Base-by-base conservation (phyloP, 78 protist species). In the Isochrysis galbana region DNA sequence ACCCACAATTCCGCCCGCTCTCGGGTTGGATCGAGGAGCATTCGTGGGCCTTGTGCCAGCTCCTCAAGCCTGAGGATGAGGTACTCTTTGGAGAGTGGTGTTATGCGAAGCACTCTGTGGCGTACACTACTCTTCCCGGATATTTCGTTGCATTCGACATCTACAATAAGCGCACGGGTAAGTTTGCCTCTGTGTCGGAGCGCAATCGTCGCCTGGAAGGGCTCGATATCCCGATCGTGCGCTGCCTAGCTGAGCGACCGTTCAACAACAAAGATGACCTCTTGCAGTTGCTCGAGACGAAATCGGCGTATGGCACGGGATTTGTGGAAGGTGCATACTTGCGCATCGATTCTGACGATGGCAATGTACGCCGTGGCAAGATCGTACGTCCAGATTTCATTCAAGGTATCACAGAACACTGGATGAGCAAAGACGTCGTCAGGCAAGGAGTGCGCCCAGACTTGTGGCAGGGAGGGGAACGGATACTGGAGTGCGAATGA, bases 1-100 rank as follows among this genome's bases (percentile, higher is more conserved):
- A 44, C 10, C 1, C 89, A 2, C 95, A 94, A 84, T 94, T 34
- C 77, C 25, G 61, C 10, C 29, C 22, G 25, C 78, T 94, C 36
- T 94, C 21, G 19, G 39, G 34, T 2, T 94, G 95, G 95, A 5
- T 92, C 26, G 92, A 93, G 11, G 87, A 36, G 67, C 69, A 94
- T n/a, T 0, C 19, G 23, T 36, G 82, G 26, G 72, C 86, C 48
- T 87, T 94, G n/a, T 93, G 70, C 78, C 38, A 32, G 39, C 45
- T 94, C 0, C 95, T 94, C 91, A 25, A 36, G 87, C 93, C 91
- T 0, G 78, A 69, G n/a, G 41, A 39, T 34, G 45, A 92, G 29
- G 39, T 86, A 34, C 92, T 94, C 36, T 94, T 89, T 19, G 96
- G 96, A 4, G 96, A 94, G 55, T 94, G 96, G 96, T 19, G 92